Conservation (phyloP, 768 basidiomycete species). For the Tylopilus sp. region DNA sequence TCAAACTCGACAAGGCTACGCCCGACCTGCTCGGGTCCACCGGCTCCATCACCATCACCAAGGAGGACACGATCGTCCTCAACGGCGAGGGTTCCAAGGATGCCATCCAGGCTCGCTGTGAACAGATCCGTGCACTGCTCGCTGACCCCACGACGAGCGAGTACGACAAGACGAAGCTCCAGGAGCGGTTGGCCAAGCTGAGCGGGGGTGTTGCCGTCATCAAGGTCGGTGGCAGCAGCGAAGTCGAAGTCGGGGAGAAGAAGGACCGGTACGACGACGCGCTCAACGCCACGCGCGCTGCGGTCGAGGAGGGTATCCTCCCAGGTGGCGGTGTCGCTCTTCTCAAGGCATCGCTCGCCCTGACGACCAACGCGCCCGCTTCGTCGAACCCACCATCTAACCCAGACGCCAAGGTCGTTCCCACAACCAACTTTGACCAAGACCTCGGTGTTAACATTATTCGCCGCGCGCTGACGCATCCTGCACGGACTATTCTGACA, state of each 20-base stretch:
- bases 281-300: slow-evolving; percentile 92
- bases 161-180: slow-evolving; percentile 91
- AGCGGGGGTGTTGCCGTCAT: slow-evolving; percentile 97
- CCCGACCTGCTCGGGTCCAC: slow-evolving; percentile 87
- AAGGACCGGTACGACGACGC: slow-evolving; percentile 92
- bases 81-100: slow-evolving; percentile 93
- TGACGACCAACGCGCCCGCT: slow-evolving; percentile 52
- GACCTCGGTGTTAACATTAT: slow-evolving; percentile 86
- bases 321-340: slow-evolving; percentile 95
- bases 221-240: slow-evolving; percentile 90
- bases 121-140: slow-evolving; percentile 87
- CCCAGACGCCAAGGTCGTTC: slow-evolving; percentile 62
- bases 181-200: slow-evolving; percentile 96
- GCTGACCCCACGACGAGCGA: slow-evolving; percentile 84
- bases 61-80: slow-evolving; percentile 95
- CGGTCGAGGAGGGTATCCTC: slow-evolving; percentile 97
- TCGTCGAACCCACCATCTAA: slow-evolving; percentile 45
- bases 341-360: slow-evolving; percentile 76
- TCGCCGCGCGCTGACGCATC: background rate
- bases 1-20: slow-evolving; percentile 57
- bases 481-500: background rate
- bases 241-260: slow-evolving; percentile 98
- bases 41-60: slow-evolving; percentile 90
- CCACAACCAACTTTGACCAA: slow-evolving; percentile 93
- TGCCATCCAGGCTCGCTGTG: slow-evolving; percentile 87